These are phyloP conservation scores for Quercus engelmannii DNA, from an alignment of 306 rosid genomes.

Conservation along the genomic window DNA sequence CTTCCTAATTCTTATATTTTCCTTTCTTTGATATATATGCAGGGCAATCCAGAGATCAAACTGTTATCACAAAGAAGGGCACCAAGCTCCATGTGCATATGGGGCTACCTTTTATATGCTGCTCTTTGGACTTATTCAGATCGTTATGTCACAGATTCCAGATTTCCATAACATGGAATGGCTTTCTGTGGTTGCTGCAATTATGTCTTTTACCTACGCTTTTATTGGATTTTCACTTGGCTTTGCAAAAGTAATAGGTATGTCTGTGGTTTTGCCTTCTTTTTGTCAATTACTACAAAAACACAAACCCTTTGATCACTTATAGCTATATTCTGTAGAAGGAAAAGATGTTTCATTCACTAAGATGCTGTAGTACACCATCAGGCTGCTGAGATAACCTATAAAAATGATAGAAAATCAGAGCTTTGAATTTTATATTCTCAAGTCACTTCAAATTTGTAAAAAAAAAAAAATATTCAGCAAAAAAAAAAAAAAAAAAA, in stretches of 20 bases:
- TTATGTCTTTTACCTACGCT: constrained; percentile 74
- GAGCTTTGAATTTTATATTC: background rate
- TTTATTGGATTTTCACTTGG: constrained; percentile 80
- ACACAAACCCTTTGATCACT: background rate
- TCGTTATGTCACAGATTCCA: constrained; percentile 77
- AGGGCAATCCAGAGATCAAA: constrained; percentile 77
- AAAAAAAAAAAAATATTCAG: background rate
- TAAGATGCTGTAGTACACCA: background rate
- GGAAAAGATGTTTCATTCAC: background rate
- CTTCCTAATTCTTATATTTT: background rate
- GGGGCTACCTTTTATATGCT: constrained; percentile 49
- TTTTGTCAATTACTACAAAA: background rate
- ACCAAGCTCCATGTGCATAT: constrained; percentile 58
- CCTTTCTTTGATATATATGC: background rate
- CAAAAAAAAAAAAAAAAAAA: too few relatives aligned
- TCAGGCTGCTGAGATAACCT: background rate
- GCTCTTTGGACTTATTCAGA: constrained; percentile 70
- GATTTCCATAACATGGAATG: constrained; percentile 70
- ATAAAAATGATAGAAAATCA: background rate
- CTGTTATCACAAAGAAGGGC: constrained; percentile 81
- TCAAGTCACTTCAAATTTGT: background rate
- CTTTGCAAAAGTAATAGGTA: constrained; percentile 56
- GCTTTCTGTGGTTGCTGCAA: constrained; percentile 70
- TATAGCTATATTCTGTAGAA: too few relatives aligned
- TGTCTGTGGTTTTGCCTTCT: constrained; percentile 1